Evolutionary conservation across 176 grass and related monocot genomes (phyloP).

Genomic region (Raddia distichophylla): DNA sequence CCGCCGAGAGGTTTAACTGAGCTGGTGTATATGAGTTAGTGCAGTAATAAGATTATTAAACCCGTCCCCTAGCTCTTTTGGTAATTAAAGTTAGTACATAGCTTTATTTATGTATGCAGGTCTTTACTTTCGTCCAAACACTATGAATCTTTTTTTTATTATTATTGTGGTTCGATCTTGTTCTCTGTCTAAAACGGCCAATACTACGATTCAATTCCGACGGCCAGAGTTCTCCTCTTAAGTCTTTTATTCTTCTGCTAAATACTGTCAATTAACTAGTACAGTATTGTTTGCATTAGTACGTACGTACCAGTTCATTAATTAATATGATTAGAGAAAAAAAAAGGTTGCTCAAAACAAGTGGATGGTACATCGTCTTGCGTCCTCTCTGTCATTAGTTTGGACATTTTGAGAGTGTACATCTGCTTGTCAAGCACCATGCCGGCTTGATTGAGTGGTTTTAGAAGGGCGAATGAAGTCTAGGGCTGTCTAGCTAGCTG

Average conservation of each 20-base stretch:
- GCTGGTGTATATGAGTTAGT: background rate
- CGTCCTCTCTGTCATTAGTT: slow-evolving; percentile 2
- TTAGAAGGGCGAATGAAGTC: background rate
- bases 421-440: slow-evolving; percentile 15
- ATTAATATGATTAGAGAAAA: too few relatives aligned
- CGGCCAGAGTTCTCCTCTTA: background rate
- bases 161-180: background rate
- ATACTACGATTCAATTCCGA: too few relatives aligned
- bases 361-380: too few relatives aligned
- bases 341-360: too few relatives aligned
- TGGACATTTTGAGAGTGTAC: background rate
- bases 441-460: slow-evolving; percentile 8
- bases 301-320: too few relatives aligned
- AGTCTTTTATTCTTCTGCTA: background rate
- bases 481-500: background rate
- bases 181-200: background rate
- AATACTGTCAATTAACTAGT: background rate
- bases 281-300: background rate
- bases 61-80: too few relatives aligned
- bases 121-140: background rate
- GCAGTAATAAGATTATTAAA: background rate
- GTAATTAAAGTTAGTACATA: too few relatives aligned
- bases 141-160: too few relatives aligned
- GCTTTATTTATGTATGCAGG: background rate
- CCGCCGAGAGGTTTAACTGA: background rate